Evolutionary conservation across 176 grass and related monocot species (phyloP).

Genomic region (Eremochloa ophiuroides): DNA sequence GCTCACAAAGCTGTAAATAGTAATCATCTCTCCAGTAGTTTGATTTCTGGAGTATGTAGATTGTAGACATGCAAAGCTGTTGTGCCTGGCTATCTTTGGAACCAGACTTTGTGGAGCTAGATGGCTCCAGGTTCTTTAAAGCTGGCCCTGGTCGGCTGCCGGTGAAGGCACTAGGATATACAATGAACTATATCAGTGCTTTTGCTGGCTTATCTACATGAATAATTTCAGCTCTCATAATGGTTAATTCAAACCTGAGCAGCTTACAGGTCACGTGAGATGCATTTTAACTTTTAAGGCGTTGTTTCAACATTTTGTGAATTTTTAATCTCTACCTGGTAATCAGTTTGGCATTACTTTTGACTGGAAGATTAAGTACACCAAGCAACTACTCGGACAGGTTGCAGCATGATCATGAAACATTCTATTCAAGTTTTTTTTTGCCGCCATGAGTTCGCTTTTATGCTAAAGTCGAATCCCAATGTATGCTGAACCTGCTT

Average conservation of each 20-base stretch:
- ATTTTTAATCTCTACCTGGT: not conserved
- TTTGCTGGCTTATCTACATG: no score
- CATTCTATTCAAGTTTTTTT: not conserved
- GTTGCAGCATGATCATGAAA: not conserved
- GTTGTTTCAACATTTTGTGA: not conserved
- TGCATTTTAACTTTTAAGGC: not conserved
- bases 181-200: not conserved
- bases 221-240: no score
- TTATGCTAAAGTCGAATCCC: not conserved
- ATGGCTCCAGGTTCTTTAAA: not conserved
- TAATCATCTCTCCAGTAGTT: conserved; percentile 31
- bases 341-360: not conserved
- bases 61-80: conserved; percentile 24
- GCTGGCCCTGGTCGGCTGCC: not conserved
- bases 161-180: conserved; percentile 8
- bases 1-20: conserved; percentile 40
- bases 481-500: not conserved
- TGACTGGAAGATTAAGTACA: not conserved
- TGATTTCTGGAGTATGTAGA: conserved; percentile 30
- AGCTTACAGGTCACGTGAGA: not conserved
- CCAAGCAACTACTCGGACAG: not conserved
- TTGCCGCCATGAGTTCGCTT: not conserved
- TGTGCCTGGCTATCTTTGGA: conserved; percentile 2
- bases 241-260: no score
- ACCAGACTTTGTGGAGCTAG: conserved; percentile 16